Evolutionary conservation across 805 yeast genomes (phyloP).

Genomic region (Kazachstania africana): DNA sequence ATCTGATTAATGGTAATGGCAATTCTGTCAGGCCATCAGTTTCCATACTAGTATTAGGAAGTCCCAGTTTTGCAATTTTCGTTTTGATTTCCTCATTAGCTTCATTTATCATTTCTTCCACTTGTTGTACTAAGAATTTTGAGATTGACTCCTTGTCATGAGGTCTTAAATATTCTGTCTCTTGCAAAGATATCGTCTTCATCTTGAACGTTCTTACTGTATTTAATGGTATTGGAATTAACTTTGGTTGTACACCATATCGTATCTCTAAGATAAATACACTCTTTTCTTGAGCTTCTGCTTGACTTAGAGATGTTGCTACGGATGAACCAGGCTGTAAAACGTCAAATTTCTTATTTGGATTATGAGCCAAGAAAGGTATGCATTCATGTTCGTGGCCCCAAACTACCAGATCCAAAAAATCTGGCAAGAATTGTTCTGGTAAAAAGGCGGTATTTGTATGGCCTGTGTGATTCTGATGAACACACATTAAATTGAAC

Average conservation of each 20-base stretch:
- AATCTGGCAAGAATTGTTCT: conserved; percentile 69
- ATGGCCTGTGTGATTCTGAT: conserved; percentile 82
- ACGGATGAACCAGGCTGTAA: conserved; percentile 91
- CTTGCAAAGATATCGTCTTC: conserved; percentile 46
- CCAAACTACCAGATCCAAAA: conserved; percentile 81
- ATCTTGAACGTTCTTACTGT: conserved; percentile 77
- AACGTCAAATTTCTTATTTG: conserved; percentile 52
- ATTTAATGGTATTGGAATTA: conserved; percentile 31
- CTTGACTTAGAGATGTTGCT: conserved; percentile 80
- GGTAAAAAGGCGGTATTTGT: conserved; percentile 76
- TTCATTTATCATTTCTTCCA: conserved; percentile 51
- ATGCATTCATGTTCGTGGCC: conserved; percentile 97
- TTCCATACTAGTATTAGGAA: conserved; percentile 5
- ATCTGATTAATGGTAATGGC: conserved; percentile 74
- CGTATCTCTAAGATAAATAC: conserved; percentile 62
- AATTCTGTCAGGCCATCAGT: conserved; percentile 23
- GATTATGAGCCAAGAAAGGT: conserved; percentile 50
- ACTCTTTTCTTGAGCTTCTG: conserved; percentile 66
- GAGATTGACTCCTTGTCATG: conserved; percentile 53
- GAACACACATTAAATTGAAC: conserved; percentile 80
- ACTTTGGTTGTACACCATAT: conserved; percentile 38
- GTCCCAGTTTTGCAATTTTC: conserved; percentile 22
- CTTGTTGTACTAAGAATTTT: conserved; percentile 46
- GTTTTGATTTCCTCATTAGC: conserved; percentile 44
- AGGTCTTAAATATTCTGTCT: conserved; percentile 44